Base-by-base conservation (phyloP, 441 rosid species). In the Capsella rubella region DNA sequence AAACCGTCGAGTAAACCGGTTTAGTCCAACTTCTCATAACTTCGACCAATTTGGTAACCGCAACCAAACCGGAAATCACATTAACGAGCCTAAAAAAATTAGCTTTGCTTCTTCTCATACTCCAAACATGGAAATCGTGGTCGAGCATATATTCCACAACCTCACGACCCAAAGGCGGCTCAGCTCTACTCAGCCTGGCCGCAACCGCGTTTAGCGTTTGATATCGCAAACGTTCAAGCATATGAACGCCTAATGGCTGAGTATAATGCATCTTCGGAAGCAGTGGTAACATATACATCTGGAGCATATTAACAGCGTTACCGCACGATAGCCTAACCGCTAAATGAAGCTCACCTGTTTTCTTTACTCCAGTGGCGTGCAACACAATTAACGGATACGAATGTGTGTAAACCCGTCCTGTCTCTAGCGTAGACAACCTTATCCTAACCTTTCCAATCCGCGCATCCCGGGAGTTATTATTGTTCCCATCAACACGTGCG, bases 241-340 rank as follows among this genome's bases (percentile, higher is more conserved):
- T 47, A 15, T 15, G 25, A 6, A 47, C 27, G 27, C 52, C 11
- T 16, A 47, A 47, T 7, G 52, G 52, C 5, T 47, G 21, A 47
- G 52, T 47, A 16, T 47, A 47, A 47, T 47, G 52, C 52, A 47
- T 47, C 52, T 47, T 47, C 1, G 52, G 52, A 47, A 47, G 52
- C 25, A 47, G 7, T 8, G 52, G 52, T 47, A 8, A 47, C 11
- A 8, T 16, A 47, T 47, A 47, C 52, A 47, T 47, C 6, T 47
- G 52, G 8, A 47, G 25, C 52, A 47, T 47, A 18, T 47, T 47
- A 47, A 7, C 10, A 15, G 11, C 52, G 11, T 47, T 47, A 16
- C 52, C 25, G 5, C 52, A 47, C 4, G 52, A 15, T 47, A 47
- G 16, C 8, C 25, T 47, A 16, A 47, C 52, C 52, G 27, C 52